Conservation (phyloP, 1,284 basidiomycete species). For the Pseudozyma flocculosa region DNA sequence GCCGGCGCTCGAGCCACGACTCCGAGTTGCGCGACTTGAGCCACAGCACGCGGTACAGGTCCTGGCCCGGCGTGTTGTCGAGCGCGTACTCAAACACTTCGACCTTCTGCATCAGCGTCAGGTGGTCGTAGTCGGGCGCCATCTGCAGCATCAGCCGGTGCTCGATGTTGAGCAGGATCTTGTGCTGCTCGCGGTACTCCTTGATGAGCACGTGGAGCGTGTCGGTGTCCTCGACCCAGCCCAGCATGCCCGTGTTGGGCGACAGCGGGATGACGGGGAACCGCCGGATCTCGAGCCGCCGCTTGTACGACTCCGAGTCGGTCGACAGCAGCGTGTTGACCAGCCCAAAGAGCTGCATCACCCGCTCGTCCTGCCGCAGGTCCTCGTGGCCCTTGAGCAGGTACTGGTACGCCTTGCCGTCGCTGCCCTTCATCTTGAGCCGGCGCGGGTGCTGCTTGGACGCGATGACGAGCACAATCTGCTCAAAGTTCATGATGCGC, state of each 20-base stretch:
- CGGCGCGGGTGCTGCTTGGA: slow-evolving; percentile 98
- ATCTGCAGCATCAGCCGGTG: slow-evolving; percentile 98
- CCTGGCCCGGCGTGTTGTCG: slow-evolving; percentile 98
- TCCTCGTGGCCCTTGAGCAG: slow-evolving; percentile 97
- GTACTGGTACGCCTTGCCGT: slow-evolving; percentile 92
- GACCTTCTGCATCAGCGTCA: slow-evolving; percentile 93
- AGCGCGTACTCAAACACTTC: slow-evolving; percentile 99
- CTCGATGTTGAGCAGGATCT: slow-evolving; percentile 96
- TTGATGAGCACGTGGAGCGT: slow-evolving; percentile 97
- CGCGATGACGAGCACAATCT: slow-evolving; percentile 71
- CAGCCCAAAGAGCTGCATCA: slow-evolving; percentile 98
- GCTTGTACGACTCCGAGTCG: slow-evolving; percentile 93
- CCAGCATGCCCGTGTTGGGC: slow-evolving; percentile 90
- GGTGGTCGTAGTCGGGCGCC: slow-evolving; percentile 97
- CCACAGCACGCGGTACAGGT: slow-evolving; percentile 98
- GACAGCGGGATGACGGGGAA: slow-evolving; percentile 94
- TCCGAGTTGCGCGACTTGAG: slow-evolving; percentile 92
- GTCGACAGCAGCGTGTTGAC: slow-evolving; percentile 92
- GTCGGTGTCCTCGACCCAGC: slow-evolving; percentile 95
- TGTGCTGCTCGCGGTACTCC: slow-evolving; percentile 63
- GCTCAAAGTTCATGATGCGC: slow-evolving; percentile 70
- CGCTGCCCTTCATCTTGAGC: slow-evolving; percentile 82
- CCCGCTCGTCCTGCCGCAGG: slow-evolving; percentile 95
- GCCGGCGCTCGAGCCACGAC: slow-evolving; percentile 94
- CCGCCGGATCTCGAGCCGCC: slow-evolving; percentile 89